These are phyloP conservation scores for Axilococcus clingmanii DNA, from an alignment of 139 green algal species.

Conservation along the genomic window DNA sequence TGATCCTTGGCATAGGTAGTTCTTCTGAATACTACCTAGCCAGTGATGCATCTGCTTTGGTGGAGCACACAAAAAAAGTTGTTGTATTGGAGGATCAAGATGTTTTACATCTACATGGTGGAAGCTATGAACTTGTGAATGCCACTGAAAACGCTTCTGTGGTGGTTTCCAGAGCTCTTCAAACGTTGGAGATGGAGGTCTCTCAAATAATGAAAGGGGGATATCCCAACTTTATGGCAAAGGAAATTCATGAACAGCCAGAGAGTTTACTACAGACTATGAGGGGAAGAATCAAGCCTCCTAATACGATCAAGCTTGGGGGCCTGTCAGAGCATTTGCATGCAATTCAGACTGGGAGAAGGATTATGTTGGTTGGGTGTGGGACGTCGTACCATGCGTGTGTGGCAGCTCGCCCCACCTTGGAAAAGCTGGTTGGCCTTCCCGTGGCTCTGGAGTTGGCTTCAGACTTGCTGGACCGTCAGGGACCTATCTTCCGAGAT, in stretches of 20 bases:
- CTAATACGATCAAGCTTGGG: slow-evolving; percentile 57
- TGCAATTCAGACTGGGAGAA: slow-evolving; percentile 59
- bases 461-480: slow-evolving; percentile 82
- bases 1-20: slow-evolving; percentile 84
- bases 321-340: slow-evolving; percentile 56
- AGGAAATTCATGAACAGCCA: slow-evolving; percentile 95
- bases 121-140: slow-evolving; percentile 72
- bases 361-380: slow-evolving; percentile 90
- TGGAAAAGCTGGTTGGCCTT: slow-evolving; percentile 45
- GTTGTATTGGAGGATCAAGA: slow-evolving; percentile 10
- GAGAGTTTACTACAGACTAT: slow-evolving; percentile 78
- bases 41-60: slow-evolving; percentile 86
- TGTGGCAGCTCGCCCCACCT: slow-evolving; percentile 52
- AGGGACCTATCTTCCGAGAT: slow-evolving; percentile 81
- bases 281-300: slow-evolving; percentile 63
- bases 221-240: slow-evolving; percentile 93
- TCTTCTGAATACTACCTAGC: slow-evolving; percentile 80
- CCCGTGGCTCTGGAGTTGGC: slow-evolving; percentile 90
- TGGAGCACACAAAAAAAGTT: slow-evolving; percentile 93
- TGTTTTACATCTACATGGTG: slow-evolving; percentile 58
- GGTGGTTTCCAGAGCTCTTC: slow-evolving; percentile 42
- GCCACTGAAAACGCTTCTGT: slow-evolving; percentile 7
- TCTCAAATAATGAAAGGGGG: slow-evolving; percentile 96
- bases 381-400: slow-evolving; percentile 86
- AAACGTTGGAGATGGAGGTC: slow-evolving; percentile 90